phyloP scores from a whole-genome alignment of 2,329 filamentous ascomycete species.

The Byssothecium circinans region DNA sequence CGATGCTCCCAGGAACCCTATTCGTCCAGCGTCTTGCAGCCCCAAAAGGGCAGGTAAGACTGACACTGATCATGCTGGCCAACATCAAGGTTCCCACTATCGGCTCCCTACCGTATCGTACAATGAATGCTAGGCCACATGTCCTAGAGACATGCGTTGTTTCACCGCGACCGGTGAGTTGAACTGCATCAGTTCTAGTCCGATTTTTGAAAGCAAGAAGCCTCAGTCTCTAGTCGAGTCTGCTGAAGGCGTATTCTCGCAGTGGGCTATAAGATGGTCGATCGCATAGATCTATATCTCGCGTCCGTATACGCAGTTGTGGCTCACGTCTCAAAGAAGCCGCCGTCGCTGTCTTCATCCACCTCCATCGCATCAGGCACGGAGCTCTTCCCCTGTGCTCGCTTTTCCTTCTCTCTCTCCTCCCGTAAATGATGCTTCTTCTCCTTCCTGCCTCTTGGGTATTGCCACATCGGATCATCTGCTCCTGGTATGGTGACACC shows the following conservation, averaged over 20 bases:
- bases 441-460: constrained; percentile 19
- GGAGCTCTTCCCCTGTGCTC: constrained; percentile 23
- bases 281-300: neutral
- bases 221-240: too few relatives aligned
- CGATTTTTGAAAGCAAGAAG: too few relatives aligned
- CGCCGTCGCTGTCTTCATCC: constrained; percentile 41
- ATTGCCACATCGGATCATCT: constrained; percentile 21
- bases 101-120: neutral
- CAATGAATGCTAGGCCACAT: neutral
- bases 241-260: neutral
- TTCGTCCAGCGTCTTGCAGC: neutral
- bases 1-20: neutral
- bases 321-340: constrained; percentile 40
- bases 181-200: too few relatives aligned
- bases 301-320: neutral
- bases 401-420: constrained; percentile 11
- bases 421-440: constrained; percentile 4
- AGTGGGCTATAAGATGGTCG: neutral
- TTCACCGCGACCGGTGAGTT: too few relatives aligned
- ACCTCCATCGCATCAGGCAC: constrained; percentile 25
- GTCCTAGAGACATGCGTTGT: too few relatives aligned
- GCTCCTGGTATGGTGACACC: constrained; percentile 24
- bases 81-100: neutral
- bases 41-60: neutral
- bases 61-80: neutral